Base-by-base conservation (phyloP, 768 basidiomycete genomes). In the Mycena crocata region DNA sequence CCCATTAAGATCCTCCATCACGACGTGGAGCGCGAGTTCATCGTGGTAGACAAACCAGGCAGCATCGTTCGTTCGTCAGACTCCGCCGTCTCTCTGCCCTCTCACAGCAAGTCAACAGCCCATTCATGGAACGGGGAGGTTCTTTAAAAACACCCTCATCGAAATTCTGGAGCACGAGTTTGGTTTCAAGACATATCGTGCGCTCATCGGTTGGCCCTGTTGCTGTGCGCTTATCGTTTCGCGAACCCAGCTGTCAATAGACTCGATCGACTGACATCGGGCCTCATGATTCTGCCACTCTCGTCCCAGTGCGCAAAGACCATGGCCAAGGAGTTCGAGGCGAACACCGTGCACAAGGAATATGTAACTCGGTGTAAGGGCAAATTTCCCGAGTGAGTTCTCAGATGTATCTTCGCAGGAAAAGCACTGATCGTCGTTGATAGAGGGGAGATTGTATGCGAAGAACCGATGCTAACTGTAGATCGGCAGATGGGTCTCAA, bases 401-500 rank as follows among this genome's bases (percentile, higher is more conserved):
- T n/a, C n/a, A n/a, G 21, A 46, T n/a, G 44, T 23, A 31, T 30
- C 24, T 21, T 42, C 62, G 13, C 45, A 24, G 21, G 32, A 39
- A 9, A 23, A 54, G 39, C 40, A 24, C 34, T 40, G 44, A 48
- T 50, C 42, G 42, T 17, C 34, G 35, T 17, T 54, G 21, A 23
- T 58, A 96, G 96, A 44, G 91, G 86, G 57, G 93, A 96, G 73
- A 80, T 94, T n/a, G 77, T 85, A 0, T 95, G 95, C 66, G 94
- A 96, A 66, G 84, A 95, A 73, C 94, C 95, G 1, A 80, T 99
- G 9, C 78, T 99, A 62, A 96, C 95, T 0, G 90, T 98, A 1
- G 98, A 99, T 79, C 86, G 96, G 56, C 96, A 98, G 75, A 96
- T 98, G 90, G 98, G 98, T 5, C 79, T 99, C 49, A 98, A 98